Evolutionary conservation across 805 yeast species (phyloP).

Genomic region (Candida maesae): DNA sequence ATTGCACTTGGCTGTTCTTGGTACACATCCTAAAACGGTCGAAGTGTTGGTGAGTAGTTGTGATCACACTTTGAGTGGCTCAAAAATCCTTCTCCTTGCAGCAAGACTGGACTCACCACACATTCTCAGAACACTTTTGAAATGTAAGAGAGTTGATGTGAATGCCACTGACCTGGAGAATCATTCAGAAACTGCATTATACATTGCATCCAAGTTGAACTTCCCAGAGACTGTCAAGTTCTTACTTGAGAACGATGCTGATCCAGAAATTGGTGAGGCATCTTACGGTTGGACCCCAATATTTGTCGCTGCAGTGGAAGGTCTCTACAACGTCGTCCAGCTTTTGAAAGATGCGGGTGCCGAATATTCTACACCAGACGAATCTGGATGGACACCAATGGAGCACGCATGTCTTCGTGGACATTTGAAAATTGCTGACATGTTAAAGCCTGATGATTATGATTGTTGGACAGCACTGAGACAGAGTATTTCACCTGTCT

Average conservation of each 20-base stretch:
- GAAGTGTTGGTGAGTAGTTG: conserved; percentile 50
- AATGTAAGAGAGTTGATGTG: conserved; percentile 56
- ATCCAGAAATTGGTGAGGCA: conserved; percentile 69
- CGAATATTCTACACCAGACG: conserved; percentile 55
- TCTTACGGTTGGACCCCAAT: conserved; percentile 94
- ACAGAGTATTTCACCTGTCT: conserved; percentile 6
- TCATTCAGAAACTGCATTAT: conserved; percentile 73
- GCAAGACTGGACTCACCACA: conserved; percentile 55
- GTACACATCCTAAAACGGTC: conserved; percentile 77
- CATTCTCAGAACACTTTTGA: conserved; percentile 50
- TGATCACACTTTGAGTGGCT: conserved; percentile 40
- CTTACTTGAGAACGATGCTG: conserved; percentile 58
- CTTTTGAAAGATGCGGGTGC: conserved; percentile 53
- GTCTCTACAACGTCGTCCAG: conserved; percentile 54
- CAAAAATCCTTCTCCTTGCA: conserved; percentile 58
- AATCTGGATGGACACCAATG: conserved; percentile 96
- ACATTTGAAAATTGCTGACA: conserved; percentile 64
- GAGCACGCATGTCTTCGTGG: conserved; percentile 94
- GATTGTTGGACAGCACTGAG: conserved; percentile 11
- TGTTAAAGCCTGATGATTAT: conserved; percentile 49
- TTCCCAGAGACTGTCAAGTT: conserved; percentile 46
- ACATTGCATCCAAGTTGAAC: conserved; percentile 69
- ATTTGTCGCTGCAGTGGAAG: conserved; percentile 87
- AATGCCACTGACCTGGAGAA: conserved; percentile 57
- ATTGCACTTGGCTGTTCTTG: conserved; percentile 75